Evolutionary conservation across 139 green algal species (phyloP).

Genomic region (Chlorella sp.): DNA sequence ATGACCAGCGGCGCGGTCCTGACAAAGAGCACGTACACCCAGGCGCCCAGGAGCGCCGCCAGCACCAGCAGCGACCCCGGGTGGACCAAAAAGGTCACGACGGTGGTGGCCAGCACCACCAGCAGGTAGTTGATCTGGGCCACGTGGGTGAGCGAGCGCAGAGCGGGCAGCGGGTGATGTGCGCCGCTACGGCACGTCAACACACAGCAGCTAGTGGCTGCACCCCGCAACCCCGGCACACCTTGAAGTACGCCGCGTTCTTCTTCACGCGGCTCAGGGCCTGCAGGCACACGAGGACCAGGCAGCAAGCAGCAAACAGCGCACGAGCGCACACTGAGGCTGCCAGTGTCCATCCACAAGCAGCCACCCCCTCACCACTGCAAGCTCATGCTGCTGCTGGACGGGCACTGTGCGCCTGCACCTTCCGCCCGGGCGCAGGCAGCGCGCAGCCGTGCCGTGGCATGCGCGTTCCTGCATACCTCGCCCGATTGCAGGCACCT

Average conservation of each 20-base stretch:
- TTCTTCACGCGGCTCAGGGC: slow-evolving; percentile 68
- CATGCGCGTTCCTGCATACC: not conserved
- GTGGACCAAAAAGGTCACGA: slow-evolving; percentile 61
- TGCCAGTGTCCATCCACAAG: too few species aligned
- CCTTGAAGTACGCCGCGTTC: slow-evolving; percentile 86
- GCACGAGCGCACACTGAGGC: too few species aligned
- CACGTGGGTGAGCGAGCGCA: not conserved
- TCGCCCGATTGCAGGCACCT: not conserved
- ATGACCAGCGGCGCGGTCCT: slow-evolving; percentile 65
- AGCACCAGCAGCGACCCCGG: slow-evolving; percentile 72
- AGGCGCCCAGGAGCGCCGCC: slow-evolving; percentile 51
- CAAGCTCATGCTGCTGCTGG: too few species aligned
- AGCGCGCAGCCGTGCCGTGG: too few species aligned
- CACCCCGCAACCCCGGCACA: not conserved
- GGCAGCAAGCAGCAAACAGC: too few species aligned
- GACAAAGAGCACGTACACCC: slow-evolving; percentile 88
- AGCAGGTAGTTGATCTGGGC: slow-evolving; percentile 94
- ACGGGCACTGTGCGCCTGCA: too few species aligned
- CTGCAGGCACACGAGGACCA: too few species aligned
- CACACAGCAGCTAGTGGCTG: not conserved
- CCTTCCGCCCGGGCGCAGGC: too few species aligned
- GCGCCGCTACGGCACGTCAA: not conserved
- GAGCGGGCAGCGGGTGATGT: not conserved
- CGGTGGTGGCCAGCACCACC: slow-evolving; percentile 52
- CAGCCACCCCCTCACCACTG: too few species aligned